These are phyloP conservation scores for Lavandula angustifolia DNA, from an alignment of 257 asterid species.

Conservation along the genomic window DNA sequence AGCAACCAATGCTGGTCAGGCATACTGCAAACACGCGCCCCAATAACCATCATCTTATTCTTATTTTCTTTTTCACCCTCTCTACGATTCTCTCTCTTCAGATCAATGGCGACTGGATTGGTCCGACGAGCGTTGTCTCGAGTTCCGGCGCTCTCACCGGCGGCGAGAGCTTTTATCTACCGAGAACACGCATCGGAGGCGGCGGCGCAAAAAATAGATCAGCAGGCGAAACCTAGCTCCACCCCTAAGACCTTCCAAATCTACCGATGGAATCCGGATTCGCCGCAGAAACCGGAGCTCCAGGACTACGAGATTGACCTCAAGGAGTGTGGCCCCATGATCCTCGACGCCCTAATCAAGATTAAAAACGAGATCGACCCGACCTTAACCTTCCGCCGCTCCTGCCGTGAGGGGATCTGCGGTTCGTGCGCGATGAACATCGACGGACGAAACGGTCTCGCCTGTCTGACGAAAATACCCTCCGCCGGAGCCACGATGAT, in stretches of 20 bases:
- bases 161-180: conserved; percentile 42
- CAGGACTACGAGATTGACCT: conserved; percentile 69
- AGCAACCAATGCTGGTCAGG: background rate
- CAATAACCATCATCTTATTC: background rate
- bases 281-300: conserved; percentile 71
- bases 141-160: conserved; percentile 50
- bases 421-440: conserved; percentile 98
- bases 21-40: conserved; percentile 35
- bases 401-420: conserved; percentile 98
- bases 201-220: conserved; percentile 51
- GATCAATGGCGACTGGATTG: conserved; percentile 76
- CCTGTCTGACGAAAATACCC: conserved; percentile 78
- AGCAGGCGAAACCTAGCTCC: conserved; percentile 33
- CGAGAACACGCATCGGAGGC: conserved; percentile 66
- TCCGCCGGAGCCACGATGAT: conserved; percentile 52
- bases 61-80: conserved; percentile 21
- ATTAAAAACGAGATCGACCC: conserved; percentile 92
- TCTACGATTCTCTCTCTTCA: conserved; percentile 24
- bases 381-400: conserved; percentile 79
- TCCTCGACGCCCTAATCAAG: conserved; percentile 86
- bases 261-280: conserved; percentile 93
- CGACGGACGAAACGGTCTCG: conserved; percentile 81
- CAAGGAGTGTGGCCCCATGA: conserved; percentile 92
- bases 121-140: conserved; percentile 70
- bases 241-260: conserved; percentile 80